Base-by-base conservation (phyloP, 192 early-diverging fungal species). In the Bifiguratus adelaidae region DNA sequence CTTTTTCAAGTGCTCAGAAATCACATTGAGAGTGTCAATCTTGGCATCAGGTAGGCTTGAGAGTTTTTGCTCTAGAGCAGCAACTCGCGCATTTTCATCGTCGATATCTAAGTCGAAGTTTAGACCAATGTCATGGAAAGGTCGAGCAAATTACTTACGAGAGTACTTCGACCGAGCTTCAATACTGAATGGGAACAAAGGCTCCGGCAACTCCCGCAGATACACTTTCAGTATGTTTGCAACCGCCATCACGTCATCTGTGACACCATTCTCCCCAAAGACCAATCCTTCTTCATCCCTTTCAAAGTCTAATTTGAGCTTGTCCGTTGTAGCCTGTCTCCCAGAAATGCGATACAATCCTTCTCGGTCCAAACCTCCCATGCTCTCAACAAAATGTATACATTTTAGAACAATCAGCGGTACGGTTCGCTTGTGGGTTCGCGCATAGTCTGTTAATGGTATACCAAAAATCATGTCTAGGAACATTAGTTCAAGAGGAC, bases 161-260 rank as follows among this genome's bases (percentile, higher is more conserved):
- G 77, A 69, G 49, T 80, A 79, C 33, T 65, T 63, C 30, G 60
- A 47, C 11, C 81, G 52, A 18, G 78, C 78, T 6, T 60, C 61
- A 7, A 74, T 33, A 3, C 60, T 40, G 41, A 80, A 77, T 0
- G 70, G 61, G 43, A 82, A 71, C 13, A 84, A 44, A 30, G 82
- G 82, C 12, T 69, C 56, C 7, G 82, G 70, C 9, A 85, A 52
- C 44, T 81, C 74, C 26, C 83, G 58, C 3, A 85, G 55, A 50
- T 79, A 85, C 13, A 76, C 58, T 44, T 85, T 85, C 4, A 85
- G 57, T 4, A 84, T 52, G 1, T 65, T 70, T 0, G 82, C 75
- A 30, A 85, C 62, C 3, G 71, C 66, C 27, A 80, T 53, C 9
- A 78, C 64, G 42, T 85, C 83, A 9, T 72, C 67, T 8, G 57